A percentile compares a stretch with the other conserved stretches of the same genome.
Conservation (phyloP, 192 early-diverging fungal genomes). For the Coemansia sp. region DNA sequence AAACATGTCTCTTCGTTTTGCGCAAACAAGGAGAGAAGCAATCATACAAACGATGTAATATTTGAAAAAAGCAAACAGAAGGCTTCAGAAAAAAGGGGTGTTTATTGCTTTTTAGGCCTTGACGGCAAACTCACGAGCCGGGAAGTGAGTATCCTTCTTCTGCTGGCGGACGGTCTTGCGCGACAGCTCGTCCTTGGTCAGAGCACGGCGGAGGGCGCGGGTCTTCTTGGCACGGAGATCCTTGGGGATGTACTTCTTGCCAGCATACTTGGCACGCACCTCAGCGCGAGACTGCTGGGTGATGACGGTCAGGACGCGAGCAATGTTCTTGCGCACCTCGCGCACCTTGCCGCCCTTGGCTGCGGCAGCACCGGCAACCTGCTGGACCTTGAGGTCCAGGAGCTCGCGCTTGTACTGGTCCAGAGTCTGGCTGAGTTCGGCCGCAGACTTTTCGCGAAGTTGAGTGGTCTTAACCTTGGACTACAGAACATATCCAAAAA, state of each 20-base stretch:
- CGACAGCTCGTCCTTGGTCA: slow-evolving; percentile 79
- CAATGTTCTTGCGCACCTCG: slow-evolving; percentile 90
- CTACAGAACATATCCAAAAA: slow-evolving; percentile 37
- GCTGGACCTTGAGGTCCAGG: slow-evolving; percentile 88
- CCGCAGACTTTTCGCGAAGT: slow-evolving; percentile 93
- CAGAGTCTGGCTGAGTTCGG: slow-evolving; percentile 87
- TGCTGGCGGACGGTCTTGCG: slow-evolving; percentile 85
- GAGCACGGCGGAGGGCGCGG: slow-evolving; percentile 93
- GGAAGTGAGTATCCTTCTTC: slow-evolving; percentile 90
- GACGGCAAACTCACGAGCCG: slow-evolving; percentile 88
- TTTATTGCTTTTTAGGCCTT: slow-evolving; percentile 64
- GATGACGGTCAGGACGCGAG: slow-evolving; percentile 93
- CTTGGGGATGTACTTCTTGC: slow-evolving; percentile 93
- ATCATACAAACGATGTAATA: neutral
- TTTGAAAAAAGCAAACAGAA: slow-evolving; percentile 1
- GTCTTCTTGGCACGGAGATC: slow-evolving; percentile 99
- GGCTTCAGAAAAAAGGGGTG: neutral
- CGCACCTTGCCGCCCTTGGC: slow-evolving; percentile 68
- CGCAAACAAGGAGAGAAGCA: neutral
- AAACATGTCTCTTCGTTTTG: neutral
- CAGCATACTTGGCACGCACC: slow-evolving; percentile 86
- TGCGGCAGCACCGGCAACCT: slow-evolving; percentile 75
- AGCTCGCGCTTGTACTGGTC: slow-evolving; percentile 96
- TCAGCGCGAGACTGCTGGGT: slow-evolving; percentile 88
- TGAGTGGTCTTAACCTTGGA: slow-evolving; percentile 89